Evolutionary conservation across 2,329 filamentous ascomycete species (phyloP), one percentile per base, ranked within the genome.

Genomic region (Pyricularia sp.): DNA sequence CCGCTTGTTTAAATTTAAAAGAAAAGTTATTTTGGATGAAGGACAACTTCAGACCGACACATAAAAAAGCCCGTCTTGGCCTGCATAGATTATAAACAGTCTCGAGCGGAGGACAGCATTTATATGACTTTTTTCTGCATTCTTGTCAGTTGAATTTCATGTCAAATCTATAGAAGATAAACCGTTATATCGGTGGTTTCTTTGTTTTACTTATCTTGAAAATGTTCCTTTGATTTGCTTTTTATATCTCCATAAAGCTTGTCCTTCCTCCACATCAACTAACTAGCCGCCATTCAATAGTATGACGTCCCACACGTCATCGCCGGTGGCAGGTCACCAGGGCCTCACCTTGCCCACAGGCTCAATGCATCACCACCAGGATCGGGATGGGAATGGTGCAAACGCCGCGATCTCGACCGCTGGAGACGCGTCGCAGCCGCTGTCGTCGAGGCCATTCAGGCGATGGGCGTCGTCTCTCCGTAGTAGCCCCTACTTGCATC

Each of bases 391-490:
- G 3, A 65, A n/a, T 12, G 64, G 28, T 42, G 64, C 11, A 17
- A 28, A 17, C 10, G 30, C 59, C 11, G 59, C 59, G 23, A 28
- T 26, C 59, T 7, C 59, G 25, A 28, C 59, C 11, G 59, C 25
- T 20, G 59, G 59, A 17, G 59, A 28, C 30, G 64, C 64, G 20
- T 36, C 63, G 20, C 28, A 30, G 63, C 33, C 63, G 26, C 28
- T n/a, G 20, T 12, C 64, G 23, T 42, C 30, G 7, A 28, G 31
- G 30, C 20, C 64, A 10, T 65, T 65, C 31, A 33, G 23, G 14
- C 64, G 33, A 25, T 65, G 64, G 64, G 64, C 64, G 12, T 65
- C 64, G 64, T 65, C 64, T 20, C 9, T 65, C 10, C 64, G 64
- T 26, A 65, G 33, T 17, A 63, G 59, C 59, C 59, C 25, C 26